These are phyloP conservation scores for Picea glauca DNA, from an alignment of 75 land plant genomes.

Conservation along the genomic window DNA sequence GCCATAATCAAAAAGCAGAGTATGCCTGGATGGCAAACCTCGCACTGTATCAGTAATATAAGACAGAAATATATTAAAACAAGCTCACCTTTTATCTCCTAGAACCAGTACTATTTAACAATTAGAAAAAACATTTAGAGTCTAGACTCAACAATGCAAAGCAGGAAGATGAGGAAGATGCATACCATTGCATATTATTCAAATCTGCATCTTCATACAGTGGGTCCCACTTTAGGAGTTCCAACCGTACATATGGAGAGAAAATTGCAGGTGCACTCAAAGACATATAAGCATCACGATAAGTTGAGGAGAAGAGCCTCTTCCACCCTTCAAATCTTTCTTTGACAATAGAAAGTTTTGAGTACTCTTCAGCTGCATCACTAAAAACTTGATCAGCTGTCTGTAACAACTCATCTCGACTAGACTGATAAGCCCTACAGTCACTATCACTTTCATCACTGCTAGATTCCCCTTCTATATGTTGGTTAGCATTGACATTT, in stretches of 20 bases:
- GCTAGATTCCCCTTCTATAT: conserved; percentile 78
- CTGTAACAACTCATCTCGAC: conserved; percentile 51
- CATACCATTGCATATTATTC: conserved; percentile 79
- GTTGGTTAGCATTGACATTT: conserved; percentile 20
- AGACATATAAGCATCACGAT: conserved; percentile 89
- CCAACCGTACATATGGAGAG: conserved; percentile 92
- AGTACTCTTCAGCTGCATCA: conserved; percentile 88
- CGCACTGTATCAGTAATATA: background rate
- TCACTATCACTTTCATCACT: conserved; percentile 98
- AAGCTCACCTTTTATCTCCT: background rate
- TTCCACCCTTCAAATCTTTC: conserved; percentile 84
- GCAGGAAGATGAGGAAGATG: background rate
- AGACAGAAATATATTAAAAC: background rate
- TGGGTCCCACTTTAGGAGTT: conserved; percentile 97
- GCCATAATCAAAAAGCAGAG: conserved; percentile 72
- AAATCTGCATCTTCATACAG: conserved; percentile 71
- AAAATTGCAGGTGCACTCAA: conserved; percentile 85
- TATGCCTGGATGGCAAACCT: conserved; percentile 44
- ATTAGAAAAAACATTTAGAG: background rate
- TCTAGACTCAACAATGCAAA: background rate
- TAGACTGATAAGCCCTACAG: conserved; percentile 60
- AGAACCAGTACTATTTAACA: background rate
- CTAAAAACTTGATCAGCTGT: conserved; percentile 74
- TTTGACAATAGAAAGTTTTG: conserved; percentile 66
- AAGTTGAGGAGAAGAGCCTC: conserved; percentile 49